Evolutionary conservation across 2,329 filamentous ascomycete species (phyloP).

Genomic region (Verticillium tricorpus): DNA sequence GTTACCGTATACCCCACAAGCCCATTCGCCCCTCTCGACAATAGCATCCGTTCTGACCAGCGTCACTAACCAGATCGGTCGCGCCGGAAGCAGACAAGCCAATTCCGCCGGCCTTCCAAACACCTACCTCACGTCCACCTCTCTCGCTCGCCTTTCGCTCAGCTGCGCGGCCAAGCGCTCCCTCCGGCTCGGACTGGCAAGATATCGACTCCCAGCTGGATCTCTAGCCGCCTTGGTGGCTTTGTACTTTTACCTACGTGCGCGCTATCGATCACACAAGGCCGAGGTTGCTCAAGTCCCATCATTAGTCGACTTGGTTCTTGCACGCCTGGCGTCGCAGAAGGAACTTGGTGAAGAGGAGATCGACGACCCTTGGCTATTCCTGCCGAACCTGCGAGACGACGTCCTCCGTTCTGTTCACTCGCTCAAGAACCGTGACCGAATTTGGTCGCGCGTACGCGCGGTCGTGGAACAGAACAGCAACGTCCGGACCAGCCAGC

Average conservation of each 20-base stretch:
- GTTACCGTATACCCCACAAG: conserved; percentile 9
- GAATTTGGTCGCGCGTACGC: conserved; percentile 78
- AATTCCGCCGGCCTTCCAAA: conserved; percentile 56
- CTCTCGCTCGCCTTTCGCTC: conserved; percentile 89
- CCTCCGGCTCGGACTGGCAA: conserved; percentile 74
- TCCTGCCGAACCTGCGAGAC: conserved; percentile 84
- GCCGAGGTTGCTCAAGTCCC: conserved; percentile 72
- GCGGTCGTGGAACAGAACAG: conserved; percentile 88
- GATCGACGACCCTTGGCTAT: conserved; percentile 72
- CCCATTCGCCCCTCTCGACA: conserved; percentile 11
- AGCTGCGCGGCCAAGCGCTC: conserved; percentile 73
- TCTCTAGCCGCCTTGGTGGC: conserved; percentile 49
- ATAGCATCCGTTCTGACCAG: conserved; percentile 44
- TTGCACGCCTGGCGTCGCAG: conserved; percentile 78
- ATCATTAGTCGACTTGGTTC: conserved; percentile 74
- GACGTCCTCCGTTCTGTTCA: conserved; percentile 84
- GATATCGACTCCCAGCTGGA: conserved; percentile 83
- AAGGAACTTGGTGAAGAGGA: conserved; percentile 71
- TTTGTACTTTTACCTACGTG: conserved; percentile 57
- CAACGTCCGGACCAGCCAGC: conserved; percentile 74
- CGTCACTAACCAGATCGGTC: conserved; percentile 81
- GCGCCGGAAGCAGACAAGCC: conserved; percentile 67
- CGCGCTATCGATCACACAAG: conserved; percentile 57
- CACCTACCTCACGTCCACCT: conserved; percentile 72
- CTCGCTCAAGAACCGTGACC: conserved; percentile 68